Evolutionary conservation across 352 stramenopile genomes (phyloP).

Genomic region (Aphanomyces cochlioides): DNA sequence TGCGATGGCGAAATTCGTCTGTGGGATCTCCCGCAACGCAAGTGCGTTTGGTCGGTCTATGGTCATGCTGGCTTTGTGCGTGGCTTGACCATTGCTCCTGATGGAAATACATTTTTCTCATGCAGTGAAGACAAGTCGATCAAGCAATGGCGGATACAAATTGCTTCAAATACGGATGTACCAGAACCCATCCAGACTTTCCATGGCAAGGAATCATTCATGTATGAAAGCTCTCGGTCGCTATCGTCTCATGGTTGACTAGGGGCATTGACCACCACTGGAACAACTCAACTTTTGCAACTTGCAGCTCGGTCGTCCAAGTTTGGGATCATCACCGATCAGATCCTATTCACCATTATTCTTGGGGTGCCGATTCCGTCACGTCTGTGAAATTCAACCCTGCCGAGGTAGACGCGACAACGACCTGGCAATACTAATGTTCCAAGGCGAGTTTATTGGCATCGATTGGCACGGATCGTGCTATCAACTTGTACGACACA

Average conservation of each 20-base stretch:
- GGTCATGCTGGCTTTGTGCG: constrained; percentile 93
- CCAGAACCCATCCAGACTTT: constrained; percentile 71
- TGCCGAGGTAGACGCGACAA: constrained; percentile 7
- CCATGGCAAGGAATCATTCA: constrained; percentile 79
- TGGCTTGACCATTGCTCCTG: constrained; percentile 78
- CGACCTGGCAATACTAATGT: background rate
- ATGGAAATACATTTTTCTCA: constrained; percentile 88
- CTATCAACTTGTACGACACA: constrained; percentile 92
- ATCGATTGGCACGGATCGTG: constrained; percentile 92
- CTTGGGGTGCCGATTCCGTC: constrained; percentile 95
- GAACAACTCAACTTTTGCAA: constrained; percentile 89
- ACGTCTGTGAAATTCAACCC: constrained; percentile 64
- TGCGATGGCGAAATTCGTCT: constrained; percentile 94
- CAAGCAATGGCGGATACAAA: constrained; percentile 86
- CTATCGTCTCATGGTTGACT: constrained; percentile 39
- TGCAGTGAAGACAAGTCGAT: constrained; percentile 95
- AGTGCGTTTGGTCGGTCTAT: constrained; percentile 91
- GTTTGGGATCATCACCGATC: constrained; percentile 94
- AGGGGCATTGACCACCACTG: constrained; percentile 98
- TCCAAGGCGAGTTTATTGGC: constrained; percentile 91
- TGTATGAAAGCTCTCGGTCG: constrained; percentile 42
- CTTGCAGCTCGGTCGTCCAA: constrained; percentile 91
- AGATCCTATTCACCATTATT: constrained; percentile 90
- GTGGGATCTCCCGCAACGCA: constrained; percentile 95
- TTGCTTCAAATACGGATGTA: constrained; percentile 66